These are phyloP conservation scores for Camellia oleifera DNA, from an alignment of 179 eudicot species.

Conservation along the genomic window DNA sequence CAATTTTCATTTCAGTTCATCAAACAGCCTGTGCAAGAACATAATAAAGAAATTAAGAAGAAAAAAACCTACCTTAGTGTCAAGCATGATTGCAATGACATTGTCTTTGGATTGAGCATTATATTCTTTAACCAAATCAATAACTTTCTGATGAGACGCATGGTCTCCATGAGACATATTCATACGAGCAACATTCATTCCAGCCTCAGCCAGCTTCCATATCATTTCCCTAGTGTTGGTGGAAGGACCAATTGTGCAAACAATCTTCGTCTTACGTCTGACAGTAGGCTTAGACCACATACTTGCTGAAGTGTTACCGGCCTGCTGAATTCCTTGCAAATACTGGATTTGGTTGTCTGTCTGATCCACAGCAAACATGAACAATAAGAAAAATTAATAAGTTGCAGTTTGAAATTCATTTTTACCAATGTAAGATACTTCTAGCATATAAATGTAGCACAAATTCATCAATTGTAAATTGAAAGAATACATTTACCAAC, in stretches of 20 bases:
- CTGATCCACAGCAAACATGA: conserved; percentile 26
- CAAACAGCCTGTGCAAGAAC: neutral
- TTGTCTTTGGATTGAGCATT: conserved; percentile 78
- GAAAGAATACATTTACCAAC: neutral
- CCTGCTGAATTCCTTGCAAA: conserved; percentile 38
- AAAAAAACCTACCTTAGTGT: conserved; percentile 61
- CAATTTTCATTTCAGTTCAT: neutral
- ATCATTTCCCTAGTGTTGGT: conserved; percentile 82
- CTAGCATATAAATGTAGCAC: neutral
- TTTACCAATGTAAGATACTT: neutral
- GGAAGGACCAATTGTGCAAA: conserved; percentile 92
- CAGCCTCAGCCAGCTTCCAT: conserved; percentile 89
- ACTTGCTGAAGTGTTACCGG: conserved; percentile 42
- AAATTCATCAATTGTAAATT: neutral
- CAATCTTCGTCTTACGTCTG: conserved; percentile 75
- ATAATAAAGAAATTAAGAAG: neutral
- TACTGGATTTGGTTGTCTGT: conserved; percentile 44
- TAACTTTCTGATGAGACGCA: conserved; percentile 79
- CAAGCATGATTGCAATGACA: conserved; percentile 87
- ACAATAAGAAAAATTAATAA: neutral
- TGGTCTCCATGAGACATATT: conserved; percentile 95
- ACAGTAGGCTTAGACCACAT: conserved; percentile 72
- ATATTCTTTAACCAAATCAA: conserved; percentile 81
- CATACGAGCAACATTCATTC: conserved; percentile 84
- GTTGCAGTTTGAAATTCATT: neutral